Evolutionary conservation across 2,329 filamentous ascomycete genomes (phyloP).

Genomic region (Fusarium chaquense): DNA sequence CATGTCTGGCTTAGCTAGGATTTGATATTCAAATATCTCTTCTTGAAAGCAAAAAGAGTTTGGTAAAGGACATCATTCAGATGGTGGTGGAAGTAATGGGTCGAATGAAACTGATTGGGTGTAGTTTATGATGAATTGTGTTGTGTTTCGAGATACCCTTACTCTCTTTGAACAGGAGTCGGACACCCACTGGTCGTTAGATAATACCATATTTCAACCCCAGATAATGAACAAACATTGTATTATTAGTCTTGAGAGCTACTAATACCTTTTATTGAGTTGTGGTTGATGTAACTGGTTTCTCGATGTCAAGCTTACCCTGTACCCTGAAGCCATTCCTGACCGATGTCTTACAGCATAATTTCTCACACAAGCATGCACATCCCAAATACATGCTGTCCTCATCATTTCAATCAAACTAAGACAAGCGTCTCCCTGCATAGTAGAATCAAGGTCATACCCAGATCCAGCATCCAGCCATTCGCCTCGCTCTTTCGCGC

Average conservation of each 20-base stretch:
- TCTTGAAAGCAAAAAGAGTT: neutral
- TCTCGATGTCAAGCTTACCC: neutral
- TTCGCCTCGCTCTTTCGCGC: slow-evolving; percentile 14
- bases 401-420: neutral
- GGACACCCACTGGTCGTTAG: slow-evolving; percentile 25
- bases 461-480: neutral
- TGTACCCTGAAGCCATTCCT: neutral
- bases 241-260: no score
- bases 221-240: slow-evolving; percentile 32
- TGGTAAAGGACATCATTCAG: neutral
- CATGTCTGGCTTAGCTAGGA: neutral
- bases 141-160: slow-evolving; percentile 40
- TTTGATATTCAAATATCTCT: neutral
- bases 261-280: neutral
- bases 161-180: slow-evolving; percentile 41
- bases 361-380: neutral
- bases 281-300: no score
- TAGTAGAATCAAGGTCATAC: neutral
- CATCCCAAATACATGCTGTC: neutral
- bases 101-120: neutral
- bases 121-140: neutral
- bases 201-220: neutral
- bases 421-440: slow-evolving; percentile 3
- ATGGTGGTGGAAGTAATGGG: neutral
- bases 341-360: slow-evolving; percentile 12